Conservation (phyloP, 2,329 filamentous ascomycete genomes). For the Elsinoe perseae region DNA sequence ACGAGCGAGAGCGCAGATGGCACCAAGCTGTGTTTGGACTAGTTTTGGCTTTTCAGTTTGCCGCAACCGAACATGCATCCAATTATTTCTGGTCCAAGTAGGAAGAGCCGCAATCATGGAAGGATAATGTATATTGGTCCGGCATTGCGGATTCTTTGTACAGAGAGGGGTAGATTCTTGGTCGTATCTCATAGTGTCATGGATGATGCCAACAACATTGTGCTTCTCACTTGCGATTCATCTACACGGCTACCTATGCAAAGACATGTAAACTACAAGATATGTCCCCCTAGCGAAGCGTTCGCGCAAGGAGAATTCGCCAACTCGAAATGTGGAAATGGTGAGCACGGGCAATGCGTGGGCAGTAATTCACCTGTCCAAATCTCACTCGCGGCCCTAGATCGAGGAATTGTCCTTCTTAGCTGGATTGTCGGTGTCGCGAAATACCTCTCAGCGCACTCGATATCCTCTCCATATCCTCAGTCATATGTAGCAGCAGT, state of each 20-base stretch:
- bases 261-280: background rate
- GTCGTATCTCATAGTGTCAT: background rate
- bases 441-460: background rate
- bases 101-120: background rate
- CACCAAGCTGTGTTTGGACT: background rate
- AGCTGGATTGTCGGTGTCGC: too few relatives aligned
- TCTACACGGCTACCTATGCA: background rate
- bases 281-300: background rate
- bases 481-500: too few relatives aligned
- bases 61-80: background rate
- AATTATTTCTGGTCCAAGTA: background rate
- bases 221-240: too few relatives aligned
- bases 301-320: background rate
- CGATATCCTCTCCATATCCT: too few relatives aligned
- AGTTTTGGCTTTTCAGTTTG: background rate
- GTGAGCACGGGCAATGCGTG: slow-evolving; percentile 4
- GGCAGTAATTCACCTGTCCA: background rate
- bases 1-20: background rate
- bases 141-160: background rate
- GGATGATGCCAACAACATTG: too few relatives aligned
- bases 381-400: background rate
- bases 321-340: background rate
- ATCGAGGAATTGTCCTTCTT: background rate
- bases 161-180: background rate
- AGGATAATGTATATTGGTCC: background rate